Percentiles rank a stretch among this genome's conserved stretches.
Evolutionary conservation across 164 flowering plant species (phyloP).

Genomic region (Dillenia suffruticosa): DNA sequence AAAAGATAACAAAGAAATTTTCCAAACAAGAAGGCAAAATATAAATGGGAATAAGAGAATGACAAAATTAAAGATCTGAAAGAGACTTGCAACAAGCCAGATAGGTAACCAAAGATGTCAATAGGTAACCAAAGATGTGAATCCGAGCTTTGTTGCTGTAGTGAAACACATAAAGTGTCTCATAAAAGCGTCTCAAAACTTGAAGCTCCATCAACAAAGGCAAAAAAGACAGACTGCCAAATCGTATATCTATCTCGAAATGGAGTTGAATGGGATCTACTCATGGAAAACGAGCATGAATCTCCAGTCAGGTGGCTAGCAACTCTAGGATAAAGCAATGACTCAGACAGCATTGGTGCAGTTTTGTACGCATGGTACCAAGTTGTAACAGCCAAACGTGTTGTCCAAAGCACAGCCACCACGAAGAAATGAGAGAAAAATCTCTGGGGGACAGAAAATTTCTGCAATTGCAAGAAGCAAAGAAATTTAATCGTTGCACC

Average conservation of each 20-base stretch:
- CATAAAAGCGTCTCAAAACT: constrained; percentile 77
- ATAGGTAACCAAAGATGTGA: constrained; percentile 85
- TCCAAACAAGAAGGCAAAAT: background rate
- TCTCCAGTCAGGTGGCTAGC: constrained; percentile 70
- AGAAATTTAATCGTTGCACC: no score
- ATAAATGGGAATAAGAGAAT: background rate
- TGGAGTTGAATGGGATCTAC: constrained; percentile 28
- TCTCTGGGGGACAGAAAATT: constrained; percentile 73
- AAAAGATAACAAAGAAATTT: no score
- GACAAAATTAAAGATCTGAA: background rate
- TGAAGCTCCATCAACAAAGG: constrained; percentile 89
- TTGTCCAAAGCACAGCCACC: constrained; percentile 70
- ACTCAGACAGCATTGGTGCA: constrained; percentile 36
- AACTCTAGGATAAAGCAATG: constrained; percentile 34
- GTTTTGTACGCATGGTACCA: constrained; percentile 60
- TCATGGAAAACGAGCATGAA: constrained; percentile 43
- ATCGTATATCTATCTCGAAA: constrained; percentile 26
- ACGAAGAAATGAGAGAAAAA: constrained; percentile 81
- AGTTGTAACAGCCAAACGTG: constrained; percentile 52
- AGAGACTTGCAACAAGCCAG: constrained; percentile 79
- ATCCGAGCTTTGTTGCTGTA: constrained; percentile 85
- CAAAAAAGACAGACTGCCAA: constrained; percentile 65
- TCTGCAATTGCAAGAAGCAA: constrained; percentile 41
- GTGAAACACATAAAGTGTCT: constrained; percentile 65
- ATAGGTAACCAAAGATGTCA: constrained; percentile 80